Base-by-base conservation (phyloP, 2,329 filamentous ascomycete species). In the Colletotrichum theobromicola region DNA sequence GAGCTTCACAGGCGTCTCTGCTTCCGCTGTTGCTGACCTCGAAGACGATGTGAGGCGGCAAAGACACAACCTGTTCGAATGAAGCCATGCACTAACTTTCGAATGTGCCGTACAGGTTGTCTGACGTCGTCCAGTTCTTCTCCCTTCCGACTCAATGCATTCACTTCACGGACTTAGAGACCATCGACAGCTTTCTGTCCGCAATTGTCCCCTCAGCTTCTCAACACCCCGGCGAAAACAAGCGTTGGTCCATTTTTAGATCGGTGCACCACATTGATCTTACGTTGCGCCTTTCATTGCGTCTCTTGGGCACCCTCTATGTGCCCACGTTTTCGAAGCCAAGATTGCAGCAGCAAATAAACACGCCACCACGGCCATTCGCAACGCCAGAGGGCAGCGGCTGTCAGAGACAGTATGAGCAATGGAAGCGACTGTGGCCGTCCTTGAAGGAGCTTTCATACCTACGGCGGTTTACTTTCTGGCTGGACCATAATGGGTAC, bases 301-400 rank as follows among this genome's bases (percentile, higher is more conserved):
- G 21, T 9, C 21, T 57, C 1, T 10, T 57, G 0, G 26, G 26
- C 4, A 57, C 53, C 1, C 24, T 57, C 1, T 57, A 26, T 28
- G 26, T 57, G 7, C 53, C 53, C 26, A n/a, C 10, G 9, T 2
- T 46, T 46, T 46, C 37, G 1, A 46, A 46, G 37, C 37, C 37
- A 5, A 3, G 12, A 0, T n/a, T 12, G 9, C 0, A 46, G 37
- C 18, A 3, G 1, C 9, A 2, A 2, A n/a, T n/a, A n/a, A n/a
- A n/a, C n/a, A 46, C 5, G 37, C 37, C 42, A 21, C 42, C 42
- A 0, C n/a, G 42, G 18, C 5, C 2, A 46, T 46, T 46, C 0
- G 42, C 5, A 12, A 46, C 42, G 0, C 42, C 42, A 0, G 42
- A 46, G 2, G 42, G 42, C 1, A 46, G 42, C 42, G 42, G 42